These are phyloP conservation scores for Sugiyamaella lignohabitans DNA, from an alignment of 805 yeast species.

Conservation along the genomic window DNA sequence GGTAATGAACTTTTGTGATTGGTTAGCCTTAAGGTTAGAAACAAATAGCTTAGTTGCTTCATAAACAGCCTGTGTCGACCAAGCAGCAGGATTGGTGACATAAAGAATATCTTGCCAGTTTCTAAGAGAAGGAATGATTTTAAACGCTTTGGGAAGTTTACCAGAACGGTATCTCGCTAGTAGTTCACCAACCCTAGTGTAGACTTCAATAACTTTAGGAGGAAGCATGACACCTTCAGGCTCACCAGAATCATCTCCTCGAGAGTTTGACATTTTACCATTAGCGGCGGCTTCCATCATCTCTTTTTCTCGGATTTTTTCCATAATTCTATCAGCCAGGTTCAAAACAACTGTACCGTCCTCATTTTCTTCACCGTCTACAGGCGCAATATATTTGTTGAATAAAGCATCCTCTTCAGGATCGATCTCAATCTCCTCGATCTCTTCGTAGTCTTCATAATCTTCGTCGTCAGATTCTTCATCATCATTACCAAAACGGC, in stretches of 20 bases:
- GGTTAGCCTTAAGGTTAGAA: conserved; percentile 78
- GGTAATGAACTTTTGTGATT: conserved; percentile 78
- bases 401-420: conserved; percentile 81
- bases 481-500: conserved; percentile 32
- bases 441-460: conserved; percentile 39
- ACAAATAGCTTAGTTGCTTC: conserved; percentile 95
- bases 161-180: conserved; percentile 90
- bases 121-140: conserved; percentile 83
- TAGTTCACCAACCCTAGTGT: conserved; percentile 83
- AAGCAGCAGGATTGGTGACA: conserved; percentile 83
- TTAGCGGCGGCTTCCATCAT: not conserved
- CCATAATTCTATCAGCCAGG: conserved; percentile 90
- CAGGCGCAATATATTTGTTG: conserved; percentile 50
- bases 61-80: conserved; percentile 94
- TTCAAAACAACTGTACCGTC: conserved; percentile 20
- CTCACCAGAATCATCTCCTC: conserved; percentile 25
- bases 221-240: conserved; percentile 77
- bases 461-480: conserved; percentile 43
- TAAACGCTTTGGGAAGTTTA: conserved; percentile 91
- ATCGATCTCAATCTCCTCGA: conserved; percentile 59
- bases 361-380: conserved; percentile 24
- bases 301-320: conserved; percentile 74
- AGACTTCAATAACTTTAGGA: conserved; percentile 93
- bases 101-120: conserved; percentile 95
- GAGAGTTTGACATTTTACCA: conserved; percentile 1